These are phyloP conservation scores for Cymodocea nodosa DNA, from an alignment of 116 monocot genomes.

Conservation along the genomic window DNA sequence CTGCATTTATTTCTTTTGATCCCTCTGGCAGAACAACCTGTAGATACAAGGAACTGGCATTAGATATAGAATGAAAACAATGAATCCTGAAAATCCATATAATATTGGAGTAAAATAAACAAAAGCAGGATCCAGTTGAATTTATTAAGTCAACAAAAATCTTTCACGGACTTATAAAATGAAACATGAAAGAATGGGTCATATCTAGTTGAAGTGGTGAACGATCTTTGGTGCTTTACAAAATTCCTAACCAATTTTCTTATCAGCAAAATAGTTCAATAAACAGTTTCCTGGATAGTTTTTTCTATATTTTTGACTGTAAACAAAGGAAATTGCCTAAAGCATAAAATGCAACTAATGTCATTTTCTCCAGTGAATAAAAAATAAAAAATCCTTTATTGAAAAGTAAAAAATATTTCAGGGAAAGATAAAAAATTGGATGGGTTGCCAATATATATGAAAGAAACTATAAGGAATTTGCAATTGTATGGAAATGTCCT, in stretches of 20 bases:
- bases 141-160: background rate
- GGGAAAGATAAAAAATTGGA: background rate
- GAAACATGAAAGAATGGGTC: background rate
- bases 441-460: background rate
- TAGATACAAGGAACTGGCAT: background rate
- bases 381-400: background rate
- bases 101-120: too few species aligned
- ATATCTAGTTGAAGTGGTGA: background rate
- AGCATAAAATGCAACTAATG: background rate
- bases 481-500: background rate
- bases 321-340: background rate
- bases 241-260: background rate
- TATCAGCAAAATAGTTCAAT: background rate
- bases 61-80: too few species aligned
- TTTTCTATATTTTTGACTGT: background rate
- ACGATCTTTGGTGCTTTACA: too few species aligned
- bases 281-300: background rate
- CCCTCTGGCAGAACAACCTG: conserved; percentile 99
- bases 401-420: too few species aligned
- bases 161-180: background rate
- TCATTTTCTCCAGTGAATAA: background rate
- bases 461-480: background rate
- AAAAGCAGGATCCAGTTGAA: background rate
- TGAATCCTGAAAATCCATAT: too few species aligned
- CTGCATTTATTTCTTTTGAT: conserved; percentile 59